phyloP scores from a whole-genome alignment of 1,284 basidiomycete genomes.

The Trichosporon faecale region DNA sequence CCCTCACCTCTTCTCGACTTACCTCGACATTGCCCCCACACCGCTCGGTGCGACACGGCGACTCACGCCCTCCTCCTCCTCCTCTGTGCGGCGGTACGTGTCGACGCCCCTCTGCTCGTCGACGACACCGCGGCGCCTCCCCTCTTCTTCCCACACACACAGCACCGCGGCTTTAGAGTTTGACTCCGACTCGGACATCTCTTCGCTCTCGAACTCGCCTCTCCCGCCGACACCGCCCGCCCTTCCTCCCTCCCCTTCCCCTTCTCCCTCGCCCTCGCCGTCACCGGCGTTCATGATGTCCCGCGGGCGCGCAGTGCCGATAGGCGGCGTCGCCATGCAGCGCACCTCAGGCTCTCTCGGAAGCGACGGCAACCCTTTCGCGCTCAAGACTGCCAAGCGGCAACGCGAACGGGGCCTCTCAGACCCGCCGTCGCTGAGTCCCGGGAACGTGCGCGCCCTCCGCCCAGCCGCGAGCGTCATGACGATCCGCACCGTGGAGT shows the following conservation, averaged over 20 bases:
- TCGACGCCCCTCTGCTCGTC: neutral
- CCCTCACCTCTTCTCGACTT: neutral
- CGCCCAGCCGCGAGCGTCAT: conserved; percentile 1
- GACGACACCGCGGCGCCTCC: neutral
- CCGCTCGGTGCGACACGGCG: neutral
- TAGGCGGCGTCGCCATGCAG: conserved; percentile 21
- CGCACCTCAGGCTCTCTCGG: conserved; percentile 16
- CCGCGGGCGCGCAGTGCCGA: neutral
- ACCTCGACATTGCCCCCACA: neutral
- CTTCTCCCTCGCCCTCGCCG: neutral
- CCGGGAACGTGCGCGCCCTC: neutral
- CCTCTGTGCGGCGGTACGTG: neutral
- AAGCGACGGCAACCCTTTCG: conserved; percentile 25
- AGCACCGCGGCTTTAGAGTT: neutral
- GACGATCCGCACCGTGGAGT: conserved; percentile 3
- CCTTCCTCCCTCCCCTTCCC: neutral
- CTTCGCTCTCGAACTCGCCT: neutral
- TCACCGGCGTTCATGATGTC: neutral
- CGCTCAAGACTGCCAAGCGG: neutral
- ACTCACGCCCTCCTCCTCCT: neutral
- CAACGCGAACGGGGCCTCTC: neutral
- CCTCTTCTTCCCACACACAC: neutral
- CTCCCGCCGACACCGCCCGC: neutral
- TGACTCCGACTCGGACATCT: neutral
- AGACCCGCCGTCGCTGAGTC: neutral